These are phyloP conservation scores for Zygoascus biomembranicola DNA, from an alignment of 805 yeast genomes.

Conservation along the genomic window DNA sequence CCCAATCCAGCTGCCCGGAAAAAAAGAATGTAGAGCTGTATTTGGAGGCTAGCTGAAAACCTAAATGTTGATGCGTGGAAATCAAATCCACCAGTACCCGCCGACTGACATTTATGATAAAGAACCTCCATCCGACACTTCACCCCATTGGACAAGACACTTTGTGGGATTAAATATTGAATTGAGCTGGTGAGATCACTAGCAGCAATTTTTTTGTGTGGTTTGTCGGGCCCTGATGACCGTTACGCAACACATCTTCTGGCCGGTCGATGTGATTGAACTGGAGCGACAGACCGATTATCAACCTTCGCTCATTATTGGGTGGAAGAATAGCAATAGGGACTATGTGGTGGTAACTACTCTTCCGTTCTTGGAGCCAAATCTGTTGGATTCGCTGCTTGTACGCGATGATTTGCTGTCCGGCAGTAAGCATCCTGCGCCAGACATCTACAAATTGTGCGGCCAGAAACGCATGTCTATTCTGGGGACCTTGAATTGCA, in stretches of 20 bases:
- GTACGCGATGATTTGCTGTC: slow-evolving; percentile 13
- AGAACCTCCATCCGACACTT: no score
- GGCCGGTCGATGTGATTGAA: slow-evolving; percentile 28
- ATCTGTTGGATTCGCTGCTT: slow-evolving; percentile 11
- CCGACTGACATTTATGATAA: no score
- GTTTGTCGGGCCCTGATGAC: neutral
- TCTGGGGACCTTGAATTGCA: slow-evolving; percentile 14
- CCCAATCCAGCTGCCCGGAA: no score
- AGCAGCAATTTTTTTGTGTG: no score
- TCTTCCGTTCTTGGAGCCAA: slow-evolving; percentile 17
- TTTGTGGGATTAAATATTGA: no score
- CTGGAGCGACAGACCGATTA: slow-evolving; percentile 8
- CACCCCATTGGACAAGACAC: no score
- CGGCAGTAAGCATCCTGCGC: slow-evolving; percentile 9
- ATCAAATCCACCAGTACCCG: no score
- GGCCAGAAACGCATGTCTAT: slow-evolving; percentile 16
- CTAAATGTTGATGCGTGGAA: no score
- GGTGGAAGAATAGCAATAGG: slow-evolving; percentile 18
- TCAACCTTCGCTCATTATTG: slow-evolving; percentile 17
- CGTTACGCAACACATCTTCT: slow-evolving; percentile 21
- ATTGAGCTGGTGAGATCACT: no score
- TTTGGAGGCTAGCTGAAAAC: no score
- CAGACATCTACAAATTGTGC: slow-evolving; percentile 12
- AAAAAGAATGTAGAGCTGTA: no score
- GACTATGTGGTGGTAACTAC: slow-evolving; percentile 22